Base-by-base conservation (phyloP, 768 basidiomycete genomes). In the Psilocybe azurescens region DNA sequence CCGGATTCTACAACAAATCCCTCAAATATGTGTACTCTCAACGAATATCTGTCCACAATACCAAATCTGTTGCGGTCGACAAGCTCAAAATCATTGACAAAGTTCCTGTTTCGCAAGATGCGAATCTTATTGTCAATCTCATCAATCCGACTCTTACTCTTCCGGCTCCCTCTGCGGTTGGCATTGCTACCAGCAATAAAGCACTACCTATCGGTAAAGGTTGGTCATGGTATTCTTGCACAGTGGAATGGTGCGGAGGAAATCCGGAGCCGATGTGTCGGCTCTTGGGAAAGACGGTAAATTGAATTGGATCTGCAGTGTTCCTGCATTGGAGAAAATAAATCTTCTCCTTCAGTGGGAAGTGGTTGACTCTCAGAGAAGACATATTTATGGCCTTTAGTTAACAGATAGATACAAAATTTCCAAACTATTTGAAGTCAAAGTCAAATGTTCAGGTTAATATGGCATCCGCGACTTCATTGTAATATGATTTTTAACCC, bases 31-130 rank as follows among this genome's bases (percentile, higher is more conserved):
- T 65, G 16, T 75, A 65, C 63, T 62, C 74, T 3, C 78, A 77
- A 53, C 70, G 70, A 6, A 77, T 79, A 60, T 72, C 74, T 1
- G 64, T 78, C 3, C 65, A 70, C 61, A 80, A 80, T 61, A 75
- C 73, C 38, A 80, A 79, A 61, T 46, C 65, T 3, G 58, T 66
- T 18, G 46, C 67, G 2, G 52, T 76, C 50, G 55, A 69, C 0
- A 58, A 66, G 10, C 48, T 80, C 50, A 73, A 72, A 58, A 53
- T 80, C 48, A 41, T 76, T 18, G 79, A 78, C 53, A 73, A 76
- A 32, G 69, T 80, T 36, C 79, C 77, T 0, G 69, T 74, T 5
- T 77, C 78, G 3, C 67, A 74, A 39, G 74, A 76, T 58, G 56
- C 73, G 9, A 58, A 64, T n/a, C 72, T 79, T 24, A 68, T 53